These are phyloP conservation scores for Ehretia macrophylla DNA, from an alignment of 257 asterid species.

Conservation along the genomic window DNA sequence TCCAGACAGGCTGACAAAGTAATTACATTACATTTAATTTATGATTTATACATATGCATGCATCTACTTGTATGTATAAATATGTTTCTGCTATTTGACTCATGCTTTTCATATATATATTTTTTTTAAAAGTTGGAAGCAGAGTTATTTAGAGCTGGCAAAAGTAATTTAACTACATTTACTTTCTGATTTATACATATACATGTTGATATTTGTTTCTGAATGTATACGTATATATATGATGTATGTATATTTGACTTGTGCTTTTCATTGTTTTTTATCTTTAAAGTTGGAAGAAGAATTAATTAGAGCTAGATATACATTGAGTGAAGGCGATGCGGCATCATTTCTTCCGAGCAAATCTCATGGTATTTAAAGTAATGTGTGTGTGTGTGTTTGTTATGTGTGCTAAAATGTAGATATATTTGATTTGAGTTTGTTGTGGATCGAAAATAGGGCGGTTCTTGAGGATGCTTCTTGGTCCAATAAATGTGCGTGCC, in stretches of 20 bases:
- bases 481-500: conserved; percentile 93
- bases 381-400: background rate
- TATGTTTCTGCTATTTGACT: background rate
- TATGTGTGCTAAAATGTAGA: conserved; percentile 3
- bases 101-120: background rate
- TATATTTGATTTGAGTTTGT: conserved; percentile 14
- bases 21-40: background rate
- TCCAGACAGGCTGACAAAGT: conserved; percentile 51
- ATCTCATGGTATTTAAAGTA: conserved; percentile 60
- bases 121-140: conserved; percentile 53
- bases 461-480: conserved; percentile 91
- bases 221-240: background rate
- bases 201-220: no score
- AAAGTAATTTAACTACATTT: conserved; percentile 27
- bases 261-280: background rate
- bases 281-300: conserved; percentile 69
- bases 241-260: background rate
- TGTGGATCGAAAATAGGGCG: conserved; percentile 46
- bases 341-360: conserved; percentile 89
- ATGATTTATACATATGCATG: background rate
- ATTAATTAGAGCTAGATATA: conserved; percentile 59
- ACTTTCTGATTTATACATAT: background rate
- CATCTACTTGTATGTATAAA: background rate
- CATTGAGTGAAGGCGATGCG: conserved; percentile 90
- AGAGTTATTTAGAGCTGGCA: conserved; percentile 54